Conservation (phyloP, 192 early-diverging fungal genomes). For the Glomus cerebriforme region DNA sequence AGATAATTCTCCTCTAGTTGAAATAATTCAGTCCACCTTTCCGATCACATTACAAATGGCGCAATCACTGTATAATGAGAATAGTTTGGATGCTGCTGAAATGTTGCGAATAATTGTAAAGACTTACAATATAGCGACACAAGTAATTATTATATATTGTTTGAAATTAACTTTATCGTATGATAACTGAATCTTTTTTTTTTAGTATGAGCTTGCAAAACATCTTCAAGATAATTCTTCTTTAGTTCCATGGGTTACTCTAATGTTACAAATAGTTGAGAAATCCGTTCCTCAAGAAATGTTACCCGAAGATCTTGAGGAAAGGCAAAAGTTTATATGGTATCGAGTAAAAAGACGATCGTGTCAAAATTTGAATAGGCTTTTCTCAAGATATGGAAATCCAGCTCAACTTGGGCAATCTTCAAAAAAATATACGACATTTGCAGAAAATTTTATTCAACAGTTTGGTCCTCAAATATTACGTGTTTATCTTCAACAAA, state of each 20-base stretch:
- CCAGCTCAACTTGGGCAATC: slow-evolving; percentile 60
- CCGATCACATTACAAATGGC: slow-evolving; percentile 79
- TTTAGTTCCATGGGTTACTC: slow-evolving; percentile 86
- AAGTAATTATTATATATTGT: slow-evolving; percentile 36
- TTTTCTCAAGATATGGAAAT: slow-evolving; percentile 76
- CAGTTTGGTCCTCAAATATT: slow-evolving; percentile 92
- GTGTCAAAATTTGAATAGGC: slow-evolving; percentile 81
- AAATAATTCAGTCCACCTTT: slow-evolving; percentile 76
- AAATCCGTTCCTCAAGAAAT: slow-evolving; percentile 60
- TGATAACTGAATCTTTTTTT: no score
- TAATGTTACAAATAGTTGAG: slow-evolving; percentile 80
- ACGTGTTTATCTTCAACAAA: slow-evolving; percentile 80
- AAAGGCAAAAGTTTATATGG: slow-evolving; percentile 79
- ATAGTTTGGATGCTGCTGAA: slow-evolving; percentile 75
- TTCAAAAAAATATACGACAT: slow-evolving; percentile 53
- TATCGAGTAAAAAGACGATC: slow-evolving; percentile 98
- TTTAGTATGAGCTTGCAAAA: slow-evolving; percentile 54
- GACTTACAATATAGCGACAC: slow-evolving; percentile 74
- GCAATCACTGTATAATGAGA: slow-evolving; percentile 56
- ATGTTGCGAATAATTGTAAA: slow-evolving; percentile 87
- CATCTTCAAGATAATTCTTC: slow-evolving; percentile 65
- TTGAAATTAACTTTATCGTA: neutral
- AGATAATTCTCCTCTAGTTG: slow-evolving; percentile 66
- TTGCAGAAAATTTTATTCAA: slow-evolving; percentile 82
- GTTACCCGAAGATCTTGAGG: slow-evolving; percentile 63